Evolutionary conservation across 2,329 filamentous ascomycete species (phyloP).

Genomic region (Colletotrichum coccodes): DNA sequence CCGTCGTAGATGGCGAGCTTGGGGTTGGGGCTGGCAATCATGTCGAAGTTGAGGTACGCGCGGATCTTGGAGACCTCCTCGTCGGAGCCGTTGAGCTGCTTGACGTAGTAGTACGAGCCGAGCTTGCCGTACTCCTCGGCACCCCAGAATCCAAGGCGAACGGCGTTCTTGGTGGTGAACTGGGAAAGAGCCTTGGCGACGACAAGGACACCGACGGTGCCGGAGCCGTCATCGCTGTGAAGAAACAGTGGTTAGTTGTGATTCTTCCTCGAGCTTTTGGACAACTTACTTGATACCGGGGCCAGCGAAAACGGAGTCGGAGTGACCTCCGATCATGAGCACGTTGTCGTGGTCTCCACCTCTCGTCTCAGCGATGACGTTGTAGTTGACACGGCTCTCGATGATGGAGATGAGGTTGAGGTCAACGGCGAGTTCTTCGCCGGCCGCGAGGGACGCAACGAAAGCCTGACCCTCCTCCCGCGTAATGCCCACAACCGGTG

Average conservation of each 20-base stretch:
- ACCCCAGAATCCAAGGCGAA: constrained; percentile 63
- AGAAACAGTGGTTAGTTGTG: not conserved
- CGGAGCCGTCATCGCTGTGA: constrained; percentile 66
- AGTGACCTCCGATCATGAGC: constrained; percentile 58
- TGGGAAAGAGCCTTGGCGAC: constrained; percentile 54
- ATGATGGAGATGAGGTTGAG: constrained; percentile 58
- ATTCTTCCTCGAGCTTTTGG: too few relatives aligned
- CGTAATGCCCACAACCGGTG: constrained; percentile 63
- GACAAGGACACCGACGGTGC: constrained; percentile 58
- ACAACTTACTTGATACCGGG: constrained; percentile 64
- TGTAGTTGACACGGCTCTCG: constrained; percentile 58
- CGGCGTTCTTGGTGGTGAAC: constrained; percentile 57
- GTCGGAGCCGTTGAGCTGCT: constrained; percentile 49
- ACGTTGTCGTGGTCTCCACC: constrained; percentile 59
- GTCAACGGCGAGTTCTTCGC: constrained; percentile 44
- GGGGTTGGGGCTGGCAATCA: constrained; percentile 63
- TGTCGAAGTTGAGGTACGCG: constrained; percentile 67
- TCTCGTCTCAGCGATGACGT: constrained; percentile 61
- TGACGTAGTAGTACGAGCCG: constrained; percentile 61
- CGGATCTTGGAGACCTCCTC: constrained; percentile 60
- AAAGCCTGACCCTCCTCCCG: constrained; percentile 53
- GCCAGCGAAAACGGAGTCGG: constrained; percentile 58
- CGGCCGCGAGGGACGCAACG: constrained; percentile 41
- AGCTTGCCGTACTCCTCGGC: constrained; percentile 61
- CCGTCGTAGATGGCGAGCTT: constrained; percentile 68